Percentiles rank a stretch among this genome's conserved stretches.
These are phyloP conservation scores for Arthonia radiata DNA, from an alignment of 495 filamentous ascomycete species.

Conservation along the genomic window DNA sequence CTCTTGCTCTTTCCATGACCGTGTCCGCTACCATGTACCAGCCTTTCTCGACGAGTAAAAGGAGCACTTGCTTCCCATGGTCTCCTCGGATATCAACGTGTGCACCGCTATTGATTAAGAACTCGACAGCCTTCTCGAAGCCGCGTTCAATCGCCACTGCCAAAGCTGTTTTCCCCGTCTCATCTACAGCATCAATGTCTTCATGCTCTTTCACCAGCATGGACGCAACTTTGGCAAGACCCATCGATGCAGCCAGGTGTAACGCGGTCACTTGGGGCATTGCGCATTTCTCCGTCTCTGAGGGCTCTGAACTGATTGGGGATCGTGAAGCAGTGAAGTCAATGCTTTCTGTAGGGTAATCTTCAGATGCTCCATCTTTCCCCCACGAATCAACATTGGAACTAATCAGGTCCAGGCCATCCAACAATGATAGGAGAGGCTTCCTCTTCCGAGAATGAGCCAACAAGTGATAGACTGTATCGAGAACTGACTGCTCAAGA, in stretches of 20 bases:
- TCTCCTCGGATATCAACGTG: conserved; percentile 2
- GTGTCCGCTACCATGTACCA: conserved; percentile 2
- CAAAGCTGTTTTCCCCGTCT: conserved; percentile 5
- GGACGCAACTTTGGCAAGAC: neutral
- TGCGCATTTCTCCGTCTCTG: too few relatives aligned
- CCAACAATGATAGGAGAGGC: neutral
- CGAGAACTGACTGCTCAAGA: neutral
- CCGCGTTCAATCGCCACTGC: conserved; percentile 3
- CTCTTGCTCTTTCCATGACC: neutral
- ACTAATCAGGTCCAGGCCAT: neutral
- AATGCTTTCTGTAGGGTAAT: too few relatives aligned
- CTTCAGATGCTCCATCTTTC: too few relatives aligned
- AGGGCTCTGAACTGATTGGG: too few relatives aligned
- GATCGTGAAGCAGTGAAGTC: too few relatives aligned
- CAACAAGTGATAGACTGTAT: neutral
- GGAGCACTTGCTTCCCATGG: conserved; percentile 1
- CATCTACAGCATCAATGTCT: conserved; percentile 2
- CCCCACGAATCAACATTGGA: too few relatives aligned
- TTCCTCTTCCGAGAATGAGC: neutral
- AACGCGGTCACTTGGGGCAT: conserved; percentile 2
- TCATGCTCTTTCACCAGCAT: conserved; percentile 4
- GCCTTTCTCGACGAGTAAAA: conserved; percentile 1
- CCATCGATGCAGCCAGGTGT: conserved; percentile 3
- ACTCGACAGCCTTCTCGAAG: conserved; percentile 4
- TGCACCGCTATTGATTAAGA: conserved; percentile 5